Evolutionary conservation across 768 basidiomycete species (phyloP).

Genomic region (Dioszegia crocea): DNA sequence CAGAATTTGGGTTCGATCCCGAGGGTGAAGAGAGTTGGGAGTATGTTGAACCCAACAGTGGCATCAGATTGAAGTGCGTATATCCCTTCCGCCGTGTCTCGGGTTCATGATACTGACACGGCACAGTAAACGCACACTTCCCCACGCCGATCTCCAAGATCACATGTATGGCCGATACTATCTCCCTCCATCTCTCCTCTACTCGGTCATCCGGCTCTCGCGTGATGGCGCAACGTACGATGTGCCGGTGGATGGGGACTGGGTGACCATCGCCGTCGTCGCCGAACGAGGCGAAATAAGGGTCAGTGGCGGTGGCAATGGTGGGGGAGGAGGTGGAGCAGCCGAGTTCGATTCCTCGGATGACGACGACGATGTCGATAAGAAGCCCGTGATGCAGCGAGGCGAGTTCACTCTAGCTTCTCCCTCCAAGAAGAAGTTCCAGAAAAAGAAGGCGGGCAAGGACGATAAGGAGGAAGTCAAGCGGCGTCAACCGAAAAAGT

Average conservation of each 20-base stretch:
- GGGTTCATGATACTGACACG: slow-evolving; percentile 42
- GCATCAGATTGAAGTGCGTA: slow-evolving; percentile 72
- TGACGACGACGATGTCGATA: slow-evolving; percentile 4
- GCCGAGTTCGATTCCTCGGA: slow-evolving; percentile 10
- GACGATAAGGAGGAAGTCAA: not conserved
- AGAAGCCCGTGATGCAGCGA: not conserved
- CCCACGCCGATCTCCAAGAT: slow-evolving; percentile 70
- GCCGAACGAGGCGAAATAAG: slow-evolving; percentile 81
- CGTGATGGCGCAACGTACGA: slow-evolving; percentile 81
- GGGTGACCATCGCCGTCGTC: slow-evolving; percentile 92
- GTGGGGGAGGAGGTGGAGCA: slow-evolving; percentile 3
- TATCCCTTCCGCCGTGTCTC: not conserved
- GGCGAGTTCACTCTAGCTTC: slow-evolving; percentile 2
- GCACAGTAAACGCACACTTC: slow-evolving; percentile 68
- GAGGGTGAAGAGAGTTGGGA: slow-evolving; percentile 72
- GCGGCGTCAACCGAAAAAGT: slow-evolving; percentile 52
- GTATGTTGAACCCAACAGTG: slow-evolving; percentile 82
- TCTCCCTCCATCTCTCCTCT: slow-evolving; percentile 80
- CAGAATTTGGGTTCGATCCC: slow-evolving; percentile 63
- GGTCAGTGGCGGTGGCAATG: slow-evolving; percentile 54
- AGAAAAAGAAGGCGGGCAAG: slow-evolving; percentile 24
- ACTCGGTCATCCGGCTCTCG: slow-evolving; percentile 73
- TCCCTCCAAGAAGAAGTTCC: slow-evolving; percentile 25
- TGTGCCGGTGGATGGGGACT: slow-evolving; percentile 85
- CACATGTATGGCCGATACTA: slow-evolving; percentile 79